Conservation (phyloP, 371 early-diverging fungal species). For the Circinella umbellata region DNA sequence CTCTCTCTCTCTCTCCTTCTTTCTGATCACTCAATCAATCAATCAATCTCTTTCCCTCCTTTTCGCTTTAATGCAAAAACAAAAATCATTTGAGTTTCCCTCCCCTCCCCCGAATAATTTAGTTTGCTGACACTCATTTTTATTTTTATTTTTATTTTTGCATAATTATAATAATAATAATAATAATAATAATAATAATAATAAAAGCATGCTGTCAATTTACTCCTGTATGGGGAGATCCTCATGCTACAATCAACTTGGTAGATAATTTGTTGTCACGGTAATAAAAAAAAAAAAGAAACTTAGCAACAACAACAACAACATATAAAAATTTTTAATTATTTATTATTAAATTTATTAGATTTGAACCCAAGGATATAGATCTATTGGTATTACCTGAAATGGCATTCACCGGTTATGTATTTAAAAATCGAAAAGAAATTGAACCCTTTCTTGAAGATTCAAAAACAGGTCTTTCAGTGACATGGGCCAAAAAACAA, state of each 20-base stretch:
- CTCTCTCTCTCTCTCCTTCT: background rate
- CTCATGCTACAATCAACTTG: slow-evolving; percentile 38
- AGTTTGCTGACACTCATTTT: too few species aligned
- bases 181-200: slow-evolving; percentile 2
- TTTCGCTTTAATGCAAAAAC: too few species aligned
- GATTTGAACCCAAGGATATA: slow-evolving; percentile 59
- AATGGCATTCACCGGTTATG: slow-evolving; percentile 80
- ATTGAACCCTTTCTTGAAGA: slow-evolving; percentile 65
- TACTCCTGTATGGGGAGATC: slow-evolving; percentile 38
- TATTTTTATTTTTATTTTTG: too few species aligned
- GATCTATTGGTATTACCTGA: slow-evolving; percentile 77
- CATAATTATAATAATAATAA: too few species aligned
- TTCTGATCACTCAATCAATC: too few species aligned
- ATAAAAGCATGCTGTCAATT: slow-evolving; percentile 53
- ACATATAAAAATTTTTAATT: too few species aligned
- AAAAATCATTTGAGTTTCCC: too few species aligned
- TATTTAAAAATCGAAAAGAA: slow-evolving; percentile 57
- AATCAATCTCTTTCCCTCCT: background rate
- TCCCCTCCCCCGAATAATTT: too few species aligned
- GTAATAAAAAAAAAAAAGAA: slow-evolving; percentile 20
- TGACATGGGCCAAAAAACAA: slow-evolving; percentile 65
- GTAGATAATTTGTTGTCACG: slow-evolving; percentile 29
- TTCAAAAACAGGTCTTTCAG: slow-evolving; percentile 58
- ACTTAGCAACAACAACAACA: too few species aligned
- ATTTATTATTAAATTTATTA: slow-evolving; percentile 10